A percentile compares a stretch with the other conserved stretches of the same genome.
Conservation (phyloP, 2,329 filamentous ascomycete species). For the Fusarium chaquense region DNA sequence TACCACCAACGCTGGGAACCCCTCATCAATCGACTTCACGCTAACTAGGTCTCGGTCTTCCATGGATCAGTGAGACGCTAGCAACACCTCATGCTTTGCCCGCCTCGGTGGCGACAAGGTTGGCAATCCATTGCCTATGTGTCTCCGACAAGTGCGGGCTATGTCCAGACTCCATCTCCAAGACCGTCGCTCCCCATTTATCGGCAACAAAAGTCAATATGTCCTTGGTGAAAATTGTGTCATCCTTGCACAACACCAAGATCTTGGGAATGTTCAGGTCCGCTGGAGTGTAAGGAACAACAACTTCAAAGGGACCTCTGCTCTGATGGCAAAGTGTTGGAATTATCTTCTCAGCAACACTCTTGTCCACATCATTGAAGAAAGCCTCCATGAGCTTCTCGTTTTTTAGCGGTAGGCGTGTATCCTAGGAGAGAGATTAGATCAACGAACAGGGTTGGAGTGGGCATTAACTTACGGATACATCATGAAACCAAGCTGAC, state of each 20-base stretch:
- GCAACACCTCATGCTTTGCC: background rate
- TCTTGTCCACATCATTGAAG: slow-evolving; percentile 25
- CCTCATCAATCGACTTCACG: background rate
- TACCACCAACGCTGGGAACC: background rate
- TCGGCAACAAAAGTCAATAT: slow-evolving; percentile 8
- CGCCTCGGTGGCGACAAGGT: background rate
- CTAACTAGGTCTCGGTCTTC: background rate
- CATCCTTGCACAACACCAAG: slow-evolving; percentile 14
- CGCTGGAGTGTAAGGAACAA: background rate
- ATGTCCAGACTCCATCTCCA: slow-evolving; percentile 36
- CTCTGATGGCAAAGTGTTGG: slow-evolving; percentile 29
- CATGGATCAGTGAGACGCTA: too few species aligned
- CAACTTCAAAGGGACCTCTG: slow-evolving; percentile 15
- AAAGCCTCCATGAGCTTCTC: slow-evolving; percentile 17
- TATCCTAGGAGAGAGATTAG: background rate
- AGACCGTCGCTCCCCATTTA: slow-evolving; percentile 9
- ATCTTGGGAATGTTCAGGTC: slow-evolving; percentile 20
- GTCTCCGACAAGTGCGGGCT: slow-evolving; percentile 31
- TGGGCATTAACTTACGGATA: background rate
- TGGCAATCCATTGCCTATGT: slow-evolving; percentile 14
- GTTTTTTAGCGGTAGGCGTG: slow-evolving; percentile 4
- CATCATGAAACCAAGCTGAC: slow-evolving; percentile 19
- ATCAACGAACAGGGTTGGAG: fast-evolving
- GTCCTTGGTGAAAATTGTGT: slow-evolving; percentile 15
- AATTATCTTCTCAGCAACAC: slow-evolving; percentile 2